Evolutionary conservation across 768 basidiomycete genomes (phyloP).

Genomic region (Psilocybe subaeruginosa): DNA sequence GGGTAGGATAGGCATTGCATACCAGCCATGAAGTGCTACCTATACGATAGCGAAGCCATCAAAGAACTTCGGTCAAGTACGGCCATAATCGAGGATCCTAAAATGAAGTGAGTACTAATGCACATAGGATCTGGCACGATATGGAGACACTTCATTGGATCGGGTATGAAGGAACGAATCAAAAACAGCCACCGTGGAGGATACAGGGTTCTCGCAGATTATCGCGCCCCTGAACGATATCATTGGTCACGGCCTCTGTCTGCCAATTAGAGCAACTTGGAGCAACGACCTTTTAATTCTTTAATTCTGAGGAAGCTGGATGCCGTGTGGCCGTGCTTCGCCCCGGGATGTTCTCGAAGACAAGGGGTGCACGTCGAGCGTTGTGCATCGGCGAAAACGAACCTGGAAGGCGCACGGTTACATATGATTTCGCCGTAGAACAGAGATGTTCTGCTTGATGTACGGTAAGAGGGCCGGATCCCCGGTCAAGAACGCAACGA

Average conservation of each 20-base stretch:
- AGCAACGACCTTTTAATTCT: neutral
- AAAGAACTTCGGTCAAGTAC: neutral
- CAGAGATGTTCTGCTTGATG: no score
- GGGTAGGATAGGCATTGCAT: neutral
- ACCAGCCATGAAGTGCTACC: neutral
- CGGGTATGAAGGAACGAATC: neutral
- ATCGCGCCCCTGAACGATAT: neutral
- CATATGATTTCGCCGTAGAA: no score
- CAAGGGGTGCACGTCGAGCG: no score
- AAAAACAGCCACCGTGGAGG: neutral
- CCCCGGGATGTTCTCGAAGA: no score
- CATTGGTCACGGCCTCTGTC: neutral
- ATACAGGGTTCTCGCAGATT: neutral
- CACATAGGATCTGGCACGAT: no score
- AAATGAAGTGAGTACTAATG: no score
- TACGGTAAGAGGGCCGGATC: no score
- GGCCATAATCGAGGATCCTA: neutral
- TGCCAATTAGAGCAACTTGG: neutral
- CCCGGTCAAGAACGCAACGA: neutral
- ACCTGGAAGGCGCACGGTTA: no score
- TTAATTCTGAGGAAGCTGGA: no score
- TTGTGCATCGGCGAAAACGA: no score
- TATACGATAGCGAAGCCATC: neutral
- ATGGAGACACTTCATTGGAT: neutral
- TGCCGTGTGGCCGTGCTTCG: no score